Percentiles rank a stretch among this genome's conserved stretches.
phyloP scores from a whole-genome alignment of 192 early-diverging fungal genomes.

The Coemansia guatemalensis region DNA sequence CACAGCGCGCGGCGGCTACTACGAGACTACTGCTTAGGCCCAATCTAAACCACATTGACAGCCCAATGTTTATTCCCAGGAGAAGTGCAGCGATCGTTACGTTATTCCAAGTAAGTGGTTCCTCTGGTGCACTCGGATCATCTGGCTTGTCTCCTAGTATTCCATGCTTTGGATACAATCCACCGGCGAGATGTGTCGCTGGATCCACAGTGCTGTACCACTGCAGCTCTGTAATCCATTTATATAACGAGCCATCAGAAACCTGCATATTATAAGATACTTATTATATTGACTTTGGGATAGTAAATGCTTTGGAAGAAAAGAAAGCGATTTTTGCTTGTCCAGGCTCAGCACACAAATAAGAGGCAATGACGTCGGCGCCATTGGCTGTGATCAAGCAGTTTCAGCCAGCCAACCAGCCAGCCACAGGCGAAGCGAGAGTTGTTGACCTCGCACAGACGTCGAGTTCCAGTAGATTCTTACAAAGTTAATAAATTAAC shows the following conservation, averaged over 20 bases:
- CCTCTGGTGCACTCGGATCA: conserved; percentile 35
- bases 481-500: background rate
- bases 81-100: conserved; percentile 62
- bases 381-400: background rate
- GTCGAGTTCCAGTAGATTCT: background rate
- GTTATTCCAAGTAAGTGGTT: conserved; percentile 47
- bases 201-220: conserved; percentile 25
- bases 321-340: background rate
- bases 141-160: conserved; percentile 10
- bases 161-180: background rate
- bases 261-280: background rate
- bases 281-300: background rate
- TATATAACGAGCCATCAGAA: conserved; percentile 1
- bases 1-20: conserved; percentile 67
- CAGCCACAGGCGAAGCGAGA: background rate
- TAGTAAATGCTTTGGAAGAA: background rate
- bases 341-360: background rate
- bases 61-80: conserved; percentile 57
- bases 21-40: conserved; percentile 66
- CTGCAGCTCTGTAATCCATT: conserved; percentile 19
- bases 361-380: background rate
- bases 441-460: background rate
- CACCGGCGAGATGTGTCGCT: background rate
- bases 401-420: background rate
- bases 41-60: conserved; percentile 66